These are phyloP conservation scores for Chenopodium berlandieri DNA, from an alignment of 148 eudicot species.

Conservation along the genomic window DNA sequence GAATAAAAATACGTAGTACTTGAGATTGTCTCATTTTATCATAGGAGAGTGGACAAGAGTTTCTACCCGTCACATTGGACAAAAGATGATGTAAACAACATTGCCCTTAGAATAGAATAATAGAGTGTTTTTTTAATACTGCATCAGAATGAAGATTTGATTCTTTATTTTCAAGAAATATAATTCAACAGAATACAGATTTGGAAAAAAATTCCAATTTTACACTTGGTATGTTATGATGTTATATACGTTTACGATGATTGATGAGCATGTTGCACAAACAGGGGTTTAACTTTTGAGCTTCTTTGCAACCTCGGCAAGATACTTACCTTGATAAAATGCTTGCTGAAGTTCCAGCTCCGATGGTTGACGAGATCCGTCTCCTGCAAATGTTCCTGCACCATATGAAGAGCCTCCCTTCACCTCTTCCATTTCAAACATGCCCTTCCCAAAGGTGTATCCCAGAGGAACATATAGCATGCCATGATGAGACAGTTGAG, in stretches of 20 bases:
- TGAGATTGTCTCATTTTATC: too few relatives aligned
- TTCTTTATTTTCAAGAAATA: background rate
- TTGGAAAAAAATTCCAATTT: background rate
- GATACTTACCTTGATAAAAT: constrained; percentile 66
- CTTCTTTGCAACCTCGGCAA: constrained; percentile 56
- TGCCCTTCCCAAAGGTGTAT: constrained; percentile 56
- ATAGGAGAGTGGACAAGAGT: background rate
- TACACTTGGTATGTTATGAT: background rate
- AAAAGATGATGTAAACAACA: background rate
- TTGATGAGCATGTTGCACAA: background rate
- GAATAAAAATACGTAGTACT: too few relatives aligned
- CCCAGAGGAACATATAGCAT: constrained; percentile 71
- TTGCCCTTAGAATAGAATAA: background rate
- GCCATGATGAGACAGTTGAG: constrained; percentile 69
- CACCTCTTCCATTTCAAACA: constrained; percentile 63
- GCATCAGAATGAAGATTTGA: background rate
- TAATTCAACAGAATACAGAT: background rate
- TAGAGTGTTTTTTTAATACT: background rate
- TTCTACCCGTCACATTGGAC: background rate
- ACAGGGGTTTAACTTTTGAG: constrained; percentile 30
- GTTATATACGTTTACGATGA: background rate
- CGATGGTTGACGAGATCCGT: constrained; percentile 62
- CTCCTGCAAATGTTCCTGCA: constrained; percentile 68
- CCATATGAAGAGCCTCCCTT: constrained; percentile 72
- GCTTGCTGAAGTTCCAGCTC: constrained; percentile 62